Evolutionary conservation across 2,329 filamentous ascomycete species (phyloP).

Genomic region (Diaporthe ampelina): DNA sequence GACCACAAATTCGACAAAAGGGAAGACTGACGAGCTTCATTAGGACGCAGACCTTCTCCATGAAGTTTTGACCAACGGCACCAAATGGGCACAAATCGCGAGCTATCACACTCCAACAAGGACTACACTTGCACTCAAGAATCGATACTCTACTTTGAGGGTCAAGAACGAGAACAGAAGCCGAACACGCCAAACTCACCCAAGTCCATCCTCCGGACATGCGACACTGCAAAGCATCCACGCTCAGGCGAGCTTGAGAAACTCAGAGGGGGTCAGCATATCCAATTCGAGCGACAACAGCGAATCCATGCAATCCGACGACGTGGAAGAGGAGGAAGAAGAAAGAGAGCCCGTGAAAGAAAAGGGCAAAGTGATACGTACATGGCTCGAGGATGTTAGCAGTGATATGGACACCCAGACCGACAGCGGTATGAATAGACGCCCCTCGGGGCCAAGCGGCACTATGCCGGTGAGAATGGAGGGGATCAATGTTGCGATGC

Average conservation of each 20-base stretch:
- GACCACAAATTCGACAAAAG: neutral
- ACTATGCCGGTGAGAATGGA: neutral
- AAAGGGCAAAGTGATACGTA: conserved; percentile 4
- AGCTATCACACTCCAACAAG: conserved; percentile 46
- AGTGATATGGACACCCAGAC: neutral
- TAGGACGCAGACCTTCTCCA: conserved; percentile 44
- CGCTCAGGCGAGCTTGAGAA: neutral
- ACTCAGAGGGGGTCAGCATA: neutral
- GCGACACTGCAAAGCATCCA: conserved; percentile 21
- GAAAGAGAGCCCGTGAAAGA: neutral
- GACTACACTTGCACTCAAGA: conserved; percentile 47
- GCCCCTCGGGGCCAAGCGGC: neutral
- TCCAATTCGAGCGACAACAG: conserved; percentile 18
- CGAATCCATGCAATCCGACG: conserved; percentile 1
- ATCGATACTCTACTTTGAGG: conserved; percentile 41
- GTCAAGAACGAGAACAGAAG: conserved; percentile 11
- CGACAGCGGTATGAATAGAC: neutral
- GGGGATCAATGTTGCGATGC: conserved; percentile 2
- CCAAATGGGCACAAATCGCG: conserved; percentile 47
- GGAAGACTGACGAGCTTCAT: neutral
- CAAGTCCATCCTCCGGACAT: conserved; percentile 16
- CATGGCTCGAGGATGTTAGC: conserved; percentile 17
- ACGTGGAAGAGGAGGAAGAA: conserved; percentile 16
- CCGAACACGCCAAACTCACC: conserved; percentile 12
- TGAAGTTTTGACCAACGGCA: conserved; percentile 44